Base-by-base conservation (phyloP, 306 rosid genomes). In the Vigna angularis region DNA sequence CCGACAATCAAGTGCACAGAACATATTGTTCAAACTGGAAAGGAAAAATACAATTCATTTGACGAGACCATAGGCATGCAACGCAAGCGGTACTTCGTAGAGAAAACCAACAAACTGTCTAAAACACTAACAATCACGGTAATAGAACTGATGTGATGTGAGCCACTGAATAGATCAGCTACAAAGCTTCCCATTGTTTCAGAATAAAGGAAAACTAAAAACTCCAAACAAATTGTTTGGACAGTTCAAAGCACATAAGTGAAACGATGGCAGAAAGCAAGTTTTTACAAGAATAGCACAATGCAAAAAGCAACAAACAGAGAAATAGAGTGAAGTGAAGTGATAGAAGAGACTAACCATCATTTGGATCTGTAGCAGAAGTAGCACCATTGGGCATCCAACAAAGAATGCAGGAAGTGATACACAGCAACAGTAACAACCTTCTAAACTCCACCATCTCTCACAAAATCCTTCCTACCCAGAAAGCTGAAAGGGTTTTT, bases 281-380 rank as follows among this genome's bases (percentile, higher is more conserved):
- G 22, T 52, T 1, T 14, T 22, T 38, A 16, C 28, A 13, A n/a
- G 85, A 58, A 57, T 34, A 75, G 78, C 75, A 66, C 77, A 82
- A 76, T 78, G 75, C 75, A 63, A 66, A 7, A 70, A 26, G 59
- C 32, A 71, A 63, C 32, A 52, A 9, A 56, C 49, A 40, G 10
- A 32, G 28, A 26, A 26, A 26, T 6, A 72, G 64, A 71, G 26
- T 62, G 50, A 42, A 70, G 51, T 36, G 75, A 77, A 66, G 68
- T 59, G 20, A 62, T 76, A 62, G 34, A 69, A 72, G 62, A 68
- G 16, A 88, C 88, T 76, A 28, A 92, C 97, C 97, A 81, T 95
- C 97, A 64, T 36, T 68, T 81, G 95, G 98, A 89, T 95, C 97
- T 87, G 98, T 95, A 49, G 90, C 95, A 48, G 91, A 95, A 82